Conservation (phyloP, 1,284 basidiomycete species). For the Phlebopus sp. region DNA sequence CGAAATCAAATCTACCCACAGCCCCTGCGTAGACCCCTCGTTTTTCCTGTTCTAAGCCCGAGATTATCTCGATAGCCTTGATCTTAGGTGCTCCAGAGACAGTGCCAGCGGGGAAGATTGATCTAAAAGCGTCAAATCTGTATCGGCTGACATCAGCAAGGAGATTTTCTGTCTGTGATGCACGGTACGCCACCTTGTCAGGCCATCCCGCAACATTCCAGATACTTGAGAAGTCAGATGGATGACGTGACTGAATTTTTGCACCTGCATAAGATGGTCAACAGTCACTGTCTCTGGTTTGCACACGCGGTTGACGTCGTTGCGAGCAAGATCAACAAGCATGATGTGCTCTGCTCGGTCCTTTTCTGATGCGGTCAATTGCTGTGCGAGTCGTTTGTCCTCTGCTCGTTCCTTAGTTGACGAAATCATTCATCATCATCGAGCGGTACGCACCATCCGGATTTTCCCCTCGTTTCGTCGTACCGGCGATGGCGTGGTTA, state of each 20-base stretch:
- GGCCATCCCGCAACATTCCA: conserved; percentile 79
- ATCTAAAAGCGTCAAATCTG: conserved; percentile 97
- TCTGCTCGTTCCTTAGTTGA: conserved; percentile 49
- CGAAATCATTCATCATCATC: conserved; percentile 3
- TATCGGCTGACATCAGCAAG: background rate
- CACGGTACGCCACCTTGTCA: conserved; percentile 60
- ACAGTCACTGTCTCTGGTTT: conserved; percentile 94
- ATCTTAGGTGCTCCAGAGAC: conserved; percentile 99
- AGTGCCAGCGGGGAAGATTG: conserved; percentile 98
- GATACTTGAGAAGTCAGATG: conserved; percentile 97
- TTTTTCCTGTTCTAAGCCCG: conserved; percentile 84
- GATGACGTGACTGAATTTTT: conserved; percentile 98
- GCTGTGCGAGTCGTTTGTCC: conserved; percentile 77
- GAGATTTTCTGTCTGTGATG: background rate
- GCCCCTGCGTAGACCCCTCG: conserved; percentile 97
- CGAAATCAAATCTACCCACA: conserved; percentile 96
- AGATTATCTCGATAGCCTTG: conserved; percentile 94
- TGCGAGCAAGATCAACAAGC: conserved; percentile 98
- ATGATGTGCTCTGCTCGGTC: conserved; percentile 99
- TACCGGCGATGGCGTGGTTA: conserved; percentile 98
- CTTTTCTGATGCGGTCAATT: conserved; percentile 83
- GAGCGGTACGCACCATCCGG: conserved; percentile 62
- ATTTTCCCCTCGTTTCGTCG: conserved; percentile 84
- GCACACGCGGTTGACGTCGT: conserved; percentile 98
- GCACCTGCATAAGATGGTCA: conserved; percentile 90